A percentile compares a stretch with the other conserved stretches of the same genome.
These are phyloP conservation scores for Ophiosphaerella korrae DNA, from an alignment of 2,329 filamentous ascomycete species.

Conservation along the genomic window DNA sequence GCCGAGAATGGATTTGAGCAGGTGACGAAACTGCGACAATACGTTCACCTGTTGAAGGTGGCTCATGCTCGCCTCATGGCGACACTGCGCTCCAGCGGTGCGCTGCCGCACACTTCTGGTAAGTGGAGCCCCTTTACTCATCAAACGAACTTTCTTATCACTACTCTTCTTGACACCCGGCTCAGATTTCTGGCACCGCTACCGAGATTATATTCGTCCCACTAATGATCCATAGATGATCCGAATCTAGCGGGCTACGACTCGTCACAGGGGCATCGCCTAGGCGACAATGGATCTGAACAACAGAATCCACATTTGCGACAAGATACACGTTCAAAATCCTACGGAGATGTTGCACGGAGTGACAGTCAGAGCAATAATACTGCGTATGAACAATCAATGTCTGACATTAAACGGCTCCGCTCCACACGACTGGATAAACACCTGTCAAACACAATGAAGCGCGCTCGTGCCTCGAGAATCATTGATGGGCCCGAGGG, in stretches of 20 bases:
- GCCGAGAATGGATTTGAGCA: slow-evolving; percentile 68
- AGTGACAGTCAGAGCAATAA: slow-evolving; percentile 58
- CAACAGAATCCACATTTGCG: slow-evolving; percentile 61
- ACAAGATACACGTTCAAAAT: slow-evolving; percentile 74
- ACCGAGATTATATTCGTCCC: slow-evolving; percentile 36
- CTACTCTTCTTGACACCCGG: slow-evolving; percentile 38
- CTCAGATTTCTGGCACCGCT: slow-evolving; percentile 36
- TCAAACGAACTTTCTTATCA: slow-evolving; percentile 23
- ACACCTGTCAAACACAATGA: slow-evolving; percentile 89
- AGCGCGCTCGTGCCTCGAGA: slow-evolving; percentile 85
- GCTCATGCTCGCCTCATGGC: slow-evolving; percentile 87
- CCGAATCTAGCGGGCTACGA: slow-evolving; percentile 70
- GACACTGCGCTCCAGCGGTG: slow-evolving; percentile 82
- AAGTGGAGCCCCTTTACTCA: slow-evolving; percentile 37
- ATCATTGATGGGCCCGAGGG: slow-evolving; percentile 89
- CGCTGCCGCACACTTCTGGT: slow-evolving; percentile 74
- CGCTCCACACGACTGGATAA: slow-evolving; percentile 94
- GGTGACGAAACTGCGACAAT: slow-evolving; percentile 88
- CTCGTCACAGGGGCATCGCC: slow-evolving; percentile 66
- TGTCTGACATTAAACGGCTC: slow-evolving; percentile 90
- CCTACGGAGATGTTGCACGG: slow-evolving; percentile 66
- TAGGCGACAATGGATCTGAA: slow-evolving; percentile 54
- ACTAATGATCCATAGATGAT: slow-evolving; percentile 62
- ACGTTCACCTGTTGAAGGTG: slow-evolving; percentile 89
- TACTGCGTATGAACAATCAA: slow-evolving; percentile 84